phyloP scores from a whole-genome alignment of 192 early-diverging fungal genomes.

The Coemansia guatemalensis region DNA sequence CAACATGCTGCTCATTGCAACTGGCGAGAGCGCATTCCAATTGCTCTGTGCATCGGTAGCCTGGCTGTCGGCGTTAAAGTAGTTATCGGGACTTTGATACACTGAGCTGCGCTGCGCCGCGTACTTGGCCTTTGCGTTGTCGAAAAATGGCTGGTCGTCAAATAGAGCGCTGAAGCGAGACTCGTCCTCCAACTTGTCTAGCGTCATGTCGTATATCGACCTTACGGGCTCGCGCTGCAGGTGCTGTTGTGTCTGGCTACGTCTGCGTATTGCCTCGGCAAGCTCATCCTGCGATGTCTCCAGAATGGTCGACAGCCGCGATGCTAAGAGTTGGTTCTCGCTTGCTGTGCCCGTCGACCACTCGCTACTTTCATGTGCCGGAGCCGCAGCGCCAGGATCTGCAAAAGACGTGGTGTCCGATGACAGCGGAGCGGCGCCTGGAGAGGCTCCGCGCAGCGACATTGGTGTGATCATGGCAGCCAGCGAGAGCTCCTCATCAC shows the following conservation, averaged over 20 bases:
- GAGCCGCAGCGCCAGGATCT: too few relatives aligned
- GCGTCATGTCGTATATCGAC: conserved; percentile 45
- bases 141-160: conserved; percentile 42
- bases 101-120: conserved; percentile 49
- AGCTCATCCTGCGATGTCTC: conserved; percentile 24
- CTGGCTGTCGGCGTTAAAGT: not conserved
- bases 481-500: not conserved
- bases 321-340: conserved; percentile 8
- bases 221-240: conserved; percentile 12
- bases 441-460: conserved; percentile 20
- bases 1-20: conserved; percentile 9
- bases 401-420: too few relatives aligned
- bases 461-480: conserved; percentile 31
- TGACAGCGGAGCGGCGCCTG: conserved; percentile 8
- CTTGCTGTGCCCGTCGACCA: not conserved
- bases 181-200: conserved; percentile 52
- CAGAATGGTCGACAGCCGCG: conserved; percentile 43
- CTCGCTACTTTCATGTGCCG: not conserved
- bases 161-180: conserved; percentile 37
- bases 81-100: conserved; percentile 40
- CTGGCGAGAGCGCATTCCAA: conserved; percentile 18
- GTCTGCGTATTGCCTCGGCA: not conserved
- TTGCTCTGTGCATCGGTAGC: conserved; percentile 8
- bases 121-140: conserved; percentile 44
- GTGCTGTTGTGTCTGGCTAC: conserved; percentile 1